Evolutionary conservation across 345 rosid genomes (phyloP), one percentile per base, ranked within the genome.

Genomic region (Populus euphratica): DNA sequence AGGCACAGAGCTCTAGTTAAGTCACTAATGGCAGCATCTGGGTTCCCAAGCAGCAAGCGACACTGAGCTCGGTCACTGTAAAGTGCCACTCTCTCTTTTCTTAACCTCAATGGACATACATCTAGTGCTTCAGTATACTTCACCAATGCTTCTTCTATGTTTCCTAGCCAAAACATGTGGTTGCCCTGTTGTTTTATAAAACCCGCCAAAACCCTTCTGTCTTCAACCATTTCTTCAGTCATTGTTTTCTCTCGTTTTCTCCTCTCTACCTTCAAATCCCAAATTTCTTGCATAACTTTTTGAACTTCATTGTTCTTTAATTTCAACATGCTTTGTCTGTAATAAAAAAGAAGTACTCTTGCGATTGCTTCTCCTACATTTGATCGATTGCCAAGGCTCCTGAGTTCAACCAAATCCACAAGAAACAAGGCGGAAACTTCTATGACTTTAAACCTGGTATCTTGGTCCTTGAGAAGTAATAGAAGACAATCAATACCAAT

Each of bases 181-280:
- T 90, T 94, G n/a, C 93, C 98, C 77, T 90, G 78, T 70, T 85
- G 80, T 81, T 92, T 94, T 66, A 92, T 72, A 27, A 77, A 29
- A 18, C 86, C 77, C 72, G 85, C 91, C 67, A 75, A 59, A 25
- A 43, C 73, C 82, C 87, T 81, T 70, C 84, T 94, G 78, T 85
- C 83, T 73, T 79, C 74, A 73, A 88, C 50, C 69, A 92, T 94
- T 74, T 85, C 72, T 33, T 85, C 86, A 36, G 86, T 70, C 91
- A 88, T 90, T 27, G 88, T 78, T 76, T 78, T n/a, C n/a, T n/a
- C n/a, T n/a, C n/a, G n/a, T n/a, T n/a, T n/a, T 78, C 78, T 85
- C 72, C 88, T 92, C 83, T 92, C 91, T 41, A 91, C 97, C 82
- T 88, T 92, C 64, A 91, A 74, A 33, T 89, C 90, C 98, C 96